phyloP scores from a whole-genome alignment of 2,329 filamentous ascomycete genomes.

The Elsinoe batatas region DNA sequence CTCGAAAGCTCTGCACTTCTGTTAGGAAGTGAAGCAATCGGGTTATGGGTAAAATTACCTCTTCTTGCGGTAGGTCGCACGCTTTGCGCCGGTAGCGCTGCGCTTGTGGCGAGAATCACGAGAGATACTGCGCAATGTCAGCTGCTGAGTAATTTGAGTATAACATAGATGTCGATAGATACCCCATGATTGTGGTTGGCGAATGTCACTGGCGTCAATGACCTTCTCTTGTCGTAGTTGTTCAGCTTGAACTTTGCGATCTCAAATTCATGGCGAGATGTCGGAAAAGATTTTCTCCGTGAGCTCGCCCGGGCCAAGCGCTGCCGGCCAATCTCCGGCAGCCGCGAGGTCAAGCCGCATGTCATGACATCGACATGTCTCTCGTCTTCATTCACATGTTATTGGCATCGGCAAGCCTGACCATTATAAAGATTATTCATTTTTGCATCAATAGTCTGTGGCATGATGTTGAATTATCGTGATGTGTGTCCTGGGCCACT shows the following conservation, averaged over 20 bases:
- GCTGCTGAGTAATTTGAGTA: constrained; percentile 19
- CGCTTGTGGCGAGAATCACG: constrained; percentile 99
- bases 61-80: constrained; percentile 50
- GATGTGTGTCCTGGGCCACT: neutral
- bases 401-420: too few relatives aligned
- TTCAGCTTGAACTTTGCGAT: neutral
- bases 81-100: constrained; percentile 94
- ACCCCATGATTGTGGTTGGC: constrained; percentile 45
- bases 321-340: neutral
- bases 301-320: neutral
- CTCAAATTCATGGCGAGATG: neutral
- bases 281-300: neutral
- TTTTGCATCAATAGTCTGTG: too few relatives aligned
- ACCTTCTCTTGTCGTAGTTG: neutral
- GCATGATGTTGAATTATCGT: too few relatives aligned
- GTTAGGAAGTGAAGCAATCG: constrained; percentile 50
- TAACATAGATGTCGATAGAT: constrained; percentile 24
- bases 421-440: too few relatives aligned
- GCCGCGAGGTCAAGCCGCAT: neutral
- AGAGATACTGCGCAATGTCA: constrained; percentile 66
- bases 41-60: constrained; percentile 44
- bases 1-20: constrained; percentile 95
- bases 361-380: too few relatives aligned
- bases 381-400: too few relatives aligned
- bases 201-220: constrained; percentile 28